Base-by-base conservation (phyloP, 805 yeast genomes). In the Teunomyces panamensis region DNA sequence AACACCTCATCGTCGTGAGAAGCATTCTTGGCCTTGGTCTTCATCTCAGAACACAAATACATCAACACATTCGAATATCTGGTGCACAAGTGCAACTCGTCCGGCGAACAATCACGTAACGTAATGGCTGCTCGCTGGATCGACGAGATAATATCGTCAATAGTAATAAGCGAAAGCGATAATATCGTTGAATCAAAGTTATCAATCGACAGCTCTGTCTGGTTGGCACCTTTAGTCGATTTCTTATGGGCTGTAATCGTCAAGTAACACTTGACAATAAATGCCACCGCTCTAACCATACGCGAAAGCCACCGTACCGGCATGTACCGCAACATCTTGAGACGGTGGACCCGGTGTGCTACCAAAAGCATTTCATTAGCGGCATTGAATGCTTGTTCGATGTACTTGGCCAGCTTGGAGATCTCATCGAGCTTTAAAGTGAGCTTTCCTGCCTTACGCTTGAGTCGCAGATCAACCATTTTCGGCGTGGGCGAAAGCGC, bases 261-360 rank as follows among this genome's bases (percentile, higher is more conserved):
- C 53, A 85, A 62, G 58, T 88, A 83, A 59, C 95, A 87, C 65
- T 91, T 92, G 10, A 92, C 94, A 45, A 92, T 78, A 62, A 90
- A 91, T 2, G 96, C 94, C 9, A 89, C 89, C 0, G 97, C 88
- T 56, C 92, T 81, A 16, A 91, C 90, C 26, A 89, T 82, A 45
- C 96, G 75, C 0, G 88, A 85, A 5, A 87, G 83, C 96, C 97
- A 90, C 52, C 96, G 73, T n/a, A 89, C 90, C 1, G 98, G 97
- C 84, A 90, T 89, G 59, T 77, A 85, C 48, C 82, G 74, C 46
- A 89, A 68, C 73, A 85, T 68, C 49, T 78, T 80, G 49, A 85
- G 67, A 51, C 74, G 74, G 56, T 85, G 88, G 5, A 89, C 82
- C 34, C 94, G 68, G 47, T 80, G 81, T 3, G 91, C 87, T 4